These are phyloP conservation scores for Scedosporium aurantiacum DNA, from an alignment of 2,329 filamentous ascomycete genomes.

Conservation along the genomic window DNA sequence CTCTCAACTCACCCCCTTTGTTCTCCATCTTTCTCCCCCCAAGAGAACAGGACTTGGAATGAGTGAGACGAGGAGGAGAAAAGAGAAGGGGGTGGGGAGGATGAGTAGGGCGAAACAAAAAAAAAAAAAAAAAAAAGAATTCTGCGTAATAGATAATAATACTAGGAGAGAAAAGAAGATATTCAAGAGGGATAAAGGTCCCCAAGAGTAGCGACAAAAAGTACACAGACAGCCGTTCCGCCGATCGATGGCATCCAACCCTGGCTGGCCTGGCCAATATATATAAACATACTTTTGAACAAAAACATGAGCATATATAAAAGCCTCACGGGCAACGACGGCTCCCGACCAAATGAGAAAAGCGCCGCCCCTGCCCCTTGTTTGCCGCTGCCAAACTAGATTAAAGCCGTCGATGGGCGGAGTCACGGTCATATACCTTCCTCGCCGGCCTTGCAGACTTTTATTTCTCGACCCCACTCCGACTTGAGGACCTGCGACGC, in stretches of 20 bases:
- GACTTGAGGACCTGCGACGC: constrained; percentile 95
- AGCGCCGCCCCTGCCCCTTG: neutral
- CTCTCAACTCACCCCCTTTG: too few relatives aligned
- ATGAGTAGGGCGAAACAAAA: too few relatives aligned
- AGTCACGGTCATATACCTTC: constrained; percentile 61
- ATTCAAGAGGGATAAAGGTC: too few relatives aligned
- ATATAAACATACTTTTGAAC: neutral
- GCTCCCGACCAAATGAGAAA: neutral
- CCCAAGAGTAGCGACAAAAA: too few relatives aligned
- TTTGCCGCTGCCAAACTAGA: neutral
- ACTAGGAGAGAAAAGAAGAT: too few relatives aligned
- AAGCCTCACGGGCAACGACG: neutral
- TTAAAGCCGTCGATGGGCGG: neutral
- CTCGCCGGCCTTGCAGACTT: constrained; percentile 90
- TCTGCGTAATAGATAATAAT: too few relatives aligned
- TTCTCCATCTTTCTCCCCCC: too few relatives aligned
- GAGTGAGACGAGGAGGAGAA: too few relatives aligned
- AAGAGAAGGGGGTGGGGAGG: too few relatives aligned
- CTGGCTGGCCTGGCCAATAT: neutral
- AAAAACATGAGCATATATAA: neutral
- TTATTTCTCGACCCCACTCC: constrained; percentile 97
- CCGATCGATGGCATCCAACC: neutral
- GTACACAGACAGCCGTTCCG: neutral
- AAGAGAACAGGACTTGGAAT: too few relatives aligned
- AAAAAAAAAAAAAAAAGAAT: too few relatives aligned